These are phyloP conservation scores for Linum trigynum DNA, from an alignment of 345 rosid species.

Conservation along the genomic window DNA sequence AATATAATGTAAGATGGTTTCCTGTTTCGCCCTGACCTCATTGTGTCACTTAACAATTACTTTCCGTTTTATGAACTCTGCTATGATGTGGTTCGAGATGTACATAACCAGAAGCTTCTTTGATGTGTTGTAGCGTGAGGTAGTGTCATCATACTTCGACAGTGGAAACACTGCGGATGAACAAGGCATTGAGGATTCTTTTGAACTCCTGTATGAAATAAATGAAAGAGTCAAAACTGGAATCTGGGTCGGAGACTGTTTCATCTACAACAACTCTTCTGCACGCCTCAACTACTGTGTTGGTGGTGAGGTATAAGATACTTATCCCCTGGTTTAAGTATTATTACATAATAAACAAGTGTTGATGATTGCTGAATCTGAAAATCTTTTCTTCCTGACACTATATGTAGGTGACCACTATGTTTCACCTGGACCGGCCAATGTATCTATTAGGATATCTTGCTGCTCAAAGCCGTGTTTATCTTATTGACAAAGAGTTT, in stretches of 20 bases:
- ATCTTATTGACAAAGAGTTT: constrained; percentile 95
- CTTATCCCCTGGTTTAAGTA: constrained; percentile 1
- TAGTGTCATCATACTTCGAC: constrained; percentile 78
- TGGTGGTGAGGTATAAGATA: constrained; percentile 85
- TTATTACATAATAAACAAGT: neutral
- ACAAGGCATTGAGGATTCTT: constrained; percentile 98
- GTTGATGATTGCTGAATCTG: neutral
- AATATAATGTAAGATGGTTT: constrained; percentile 62
- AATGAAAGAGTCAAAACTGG: constrained; percentile 99
- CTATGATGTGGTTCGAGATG: constrained; percentile 21
- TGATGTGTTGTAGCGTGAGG: constrained; percentile 46
- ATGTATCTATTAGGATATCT: constrained; percentile 98
- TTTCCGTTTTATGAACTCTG: neutral
- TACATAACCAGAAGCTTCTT: constrained; percentile 5
- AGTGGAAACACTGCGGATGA: constrained; percentile 88
- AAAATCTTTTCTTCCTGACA: neutral
- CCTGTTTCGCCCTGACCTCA: neutral
- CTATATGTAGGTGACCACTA: constrained; percentile 71
- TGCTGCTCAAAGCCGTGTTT: constrained; percentile 94
- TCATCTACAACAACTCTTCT: constrained; percentile 90
- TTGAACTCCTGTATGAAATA: constrained; percentile 95
- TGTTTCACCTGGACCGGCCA: constrained; percentile 99
- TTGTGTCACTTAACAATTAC: neutral
- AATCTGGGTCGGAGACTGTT: constrained; percentile 99
- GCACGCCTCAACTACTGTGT: constrained; percentile 99